Percentiles rank a stretch among this genome's conserved stretches.
phyloP scores from a whole-genome alignment of 371 early-diverging fungal genomes.

The Saksenaea oblongispora region DNA sequence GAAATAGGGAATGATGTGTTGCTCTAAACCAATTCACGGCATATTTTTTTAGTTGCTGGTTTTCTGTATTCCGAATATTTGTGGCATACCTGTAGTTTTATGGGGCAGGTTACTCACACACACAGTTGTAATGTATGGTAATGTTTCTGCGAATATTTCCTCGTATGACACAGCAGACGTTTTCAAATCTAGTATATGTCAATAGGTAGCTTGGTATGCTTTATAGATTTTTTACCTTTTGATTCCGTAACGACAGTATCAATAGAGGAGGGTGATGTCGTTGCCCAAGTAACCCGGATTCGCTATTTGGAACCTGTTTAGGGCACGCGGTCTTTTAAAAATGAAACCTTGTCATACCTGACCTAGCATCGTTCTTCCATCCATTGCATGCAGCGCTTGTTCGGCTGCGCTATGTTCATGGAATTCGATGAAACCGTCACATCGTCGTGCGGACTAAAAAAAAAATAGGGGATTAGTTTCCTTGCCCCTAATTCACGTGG shows the following conservation, averaged over 20 bases:
- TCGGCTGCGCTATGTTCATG: conserved; percentile 71
- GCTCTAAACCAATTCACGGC: conserved; percentile 3
- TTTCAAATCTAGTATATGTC: background rate
- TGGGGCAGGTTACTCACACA: conserved; percentile 85
- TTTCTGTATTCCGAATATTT: background rate
- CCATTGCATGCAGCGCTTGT: conserved; percentile 70
- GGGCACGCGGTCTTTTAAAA: background rate
- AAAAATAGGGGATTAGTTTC: background rate
- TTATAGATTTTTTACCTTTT: background rate
- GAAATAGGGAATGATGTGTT: conserved; percentile 66
- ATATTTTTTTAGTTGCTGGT: background rate
- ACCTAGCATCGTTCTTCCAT: conserved; percentile 64
- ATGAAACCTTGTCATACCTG: conserved; percentile 35
- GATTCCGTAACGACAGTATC: background rate
- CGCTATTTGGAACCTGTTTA: conserved; percentile 10
- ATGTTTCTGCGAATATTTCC: conserved; percentile 69
- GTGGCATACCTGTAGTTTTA: conserved; percentile 61
- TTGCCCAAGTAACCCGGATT: conserved; percentile 29
- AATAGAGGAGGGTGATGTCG: conserved; percentile 7
- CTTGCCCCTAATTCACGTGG: background rate
- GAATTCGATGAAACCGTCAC: conserved; percentile 82
- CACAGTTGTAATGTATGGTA: conserved; percentile 81
- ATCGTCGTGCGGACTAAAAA: conserved; percentile 35
- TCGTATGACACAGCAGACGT: conserved; percentile 57
- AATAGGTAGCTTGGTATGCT: background rate